Percentiles rank a stretch among this genome's conserved stretches.
These are phyloP conservation scores for Casaregolazyma lundiana DNA, from an alignment of 1,139 yeast genomes.

Conservation along the genomic window DNA sequence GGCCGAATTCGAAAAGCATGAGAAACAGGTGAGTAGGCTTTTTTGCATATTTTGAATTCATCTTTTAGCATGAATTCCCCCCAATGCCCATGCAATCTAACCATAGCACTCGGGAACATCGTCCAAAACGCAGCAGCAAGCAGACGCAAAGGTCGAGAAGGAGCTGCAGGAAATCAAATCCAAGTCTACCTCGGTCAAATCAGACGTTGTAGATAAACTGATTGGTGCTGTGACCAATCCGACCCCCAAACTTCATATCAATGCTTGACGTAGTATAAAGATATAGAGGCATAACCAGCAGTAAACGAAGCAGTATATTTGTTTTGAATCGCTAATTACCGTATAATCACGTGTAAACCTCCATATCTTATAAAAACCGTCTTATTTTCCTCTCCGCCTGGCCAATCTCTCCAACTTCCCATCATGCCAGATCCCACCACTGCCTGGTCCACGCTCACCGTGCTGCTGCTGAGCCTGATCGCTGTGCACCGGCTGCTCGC, in stretches of 20 bases:
- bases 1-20: constrained; percentile 67
- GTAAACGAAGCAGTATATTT: not conserved
- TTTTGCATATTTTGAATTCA: not conserved
- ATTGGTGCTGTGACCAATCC: constrained; percentile 78
- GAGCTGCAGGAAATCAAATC: constrained; percentile 54
- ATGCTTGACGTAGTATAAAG: too few relatives aligned
- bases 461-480: not conserved
- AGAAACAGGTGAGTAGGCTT: constrained; percentile 36
- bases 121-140: constrained; percentile 65
- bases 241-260: constrained; percentile 74
- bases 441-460: not conserved
- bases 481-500: not conserved
- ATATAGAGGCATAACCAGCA: not conserved
- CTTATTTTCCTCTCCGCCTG: not conserved
- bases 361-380: too few relatives aligned
- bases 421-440: not conserved
- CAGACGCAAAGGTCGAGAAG: constrained; percentile 45
- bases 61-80: not conserved
- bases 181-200: constrained; percentile 59
- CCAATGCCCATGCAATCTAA: not conserved
- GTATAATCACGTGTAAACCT: too few relatives aligned
- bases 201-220: constrained; percentile 65
- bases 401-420: not conserved
- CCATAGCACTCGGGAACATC: constrained; percentile 56
- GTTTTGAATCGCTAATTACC: too few relatives aligned